These are phyloP conservation scores for Chrysophaeum taylorii DNA, from an alignment of 352 stramenopile species.

Conservation along the genomic window DNA sequence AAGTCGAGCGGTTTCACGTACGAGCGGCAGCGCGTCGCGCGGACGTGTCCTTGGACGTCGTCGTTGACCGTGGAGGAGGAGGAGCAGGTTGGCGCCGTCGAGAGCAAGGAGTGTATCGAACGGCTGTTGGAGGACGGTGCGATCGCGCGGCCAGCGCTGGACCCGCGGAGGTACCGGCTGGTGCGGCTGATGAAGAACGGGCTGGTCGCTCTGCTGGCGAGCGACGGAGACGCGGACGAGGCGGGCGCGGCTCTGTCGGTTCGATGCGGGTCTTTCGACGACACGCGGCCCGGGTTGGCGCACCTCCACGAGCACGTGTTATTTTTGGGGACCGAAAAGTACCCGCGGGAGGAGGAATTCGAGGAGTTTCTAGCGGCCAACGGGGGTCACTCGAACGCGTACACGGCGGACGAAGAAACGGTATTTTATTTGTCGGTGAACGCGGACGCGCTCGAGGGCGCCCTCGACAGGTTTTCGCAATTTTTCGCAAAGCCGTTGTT, in stretches of 20 bases:
- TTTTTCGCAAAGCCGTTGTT: slow-evolving; percentile 95
- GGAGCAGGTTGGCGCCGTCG: too few relatives aligned
- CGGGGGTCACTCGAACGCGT: slow-evolving; percentile 86
- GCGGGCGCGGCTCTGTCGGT: neutral
- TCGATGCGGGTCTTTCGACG: neutral
- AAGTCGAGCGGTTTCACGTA: too few relatives aligned
- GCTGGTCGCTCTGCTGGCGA: neutral
- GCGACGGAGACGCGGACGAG: slow-evolving; percentile 7
- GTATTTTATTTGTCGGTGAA: slow-evolving; percentile 93
- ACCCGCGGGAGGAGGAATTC: slow-evolving; percentile 87
- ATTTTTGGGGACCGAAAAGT: slow-evolving; percentile 89
- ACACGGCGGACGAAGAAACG: slow-evolving; percentile 85
- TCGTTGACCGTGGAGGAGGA: too few relatives aligned
- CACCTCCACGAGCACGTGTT: slow-evolving; percentile 80
- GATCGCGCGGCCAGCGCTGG: neutral
- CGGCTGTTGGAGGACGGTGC: neutral
- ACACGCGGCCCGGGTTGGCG: neutral
- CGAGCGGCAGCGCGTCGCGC: too few relatives aligned
- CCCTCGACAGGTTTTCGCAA: slow-evolving; percentile 87
- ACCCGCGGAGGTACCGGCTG: neutral
- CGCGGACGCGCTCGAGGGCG: slow-evolving; percentile 56
- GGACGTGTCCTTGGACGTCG: too few relatives aligned
- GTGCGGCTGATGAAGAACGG: neutral
- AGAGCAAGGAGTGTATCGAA: too few relatives aligned
- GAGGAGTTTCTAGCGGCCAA: slow-evolving; percentile 78